Base-by-base conservation (phyloP, 2,329 filamentous ascomycete genomes). In the Stylonectria norvegica region DNA sequence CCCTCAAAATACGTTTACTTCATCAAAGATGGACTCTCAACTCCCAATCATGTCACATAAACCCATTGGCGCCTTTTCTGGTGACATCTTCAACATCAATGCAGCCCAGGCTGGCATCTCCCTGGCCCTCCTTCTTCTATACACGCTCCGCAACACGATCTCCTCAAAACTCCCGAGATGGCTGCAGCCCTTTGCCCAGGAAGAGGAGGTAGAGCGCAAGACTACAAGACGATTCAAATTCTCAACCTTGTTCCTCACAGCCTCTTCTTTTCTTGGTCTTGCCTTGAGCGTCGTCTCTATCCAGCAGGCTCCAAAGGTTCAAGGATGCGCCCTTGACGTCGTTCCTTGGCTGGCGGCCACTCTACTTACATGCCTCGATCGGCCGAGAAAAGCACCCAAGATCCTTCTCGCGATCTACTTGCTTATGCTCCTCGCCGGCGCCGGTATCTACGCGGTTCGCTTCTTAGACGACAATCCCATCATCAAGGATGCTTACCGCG, bases 111-210 rank as follows among this genome's bases (percentile, higher is more conserved):
- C n/a, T n/a, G n/a, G n/a, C n/a, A n/a, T 57, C 5, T 62, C 66
- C 5, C 32, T 66, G 8, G 49, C 59, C 6, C 50, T 57, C 5
- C 35, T 59, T 16, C 41, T 63, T 14, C 36, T 67, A 12, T 60
- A 65, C 37, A 19, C 64, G 17, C 40, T 35, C 41, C 56, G 47
- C 6, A 38, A 48, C 4, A 53, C 48, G 3, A 40, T 67, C 5
- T 44, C 53, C 2, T 56, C 57, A 4, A 44, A 47, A 3, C 55
- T 65, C 2, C 70, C 71, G 0, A 57, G 53, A 30, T 74, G 70
- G 68, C 53, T 64, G 11, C 61, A 58, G 8, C 64, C 66, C 2
- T 75, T 75, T 43, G 71, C 71, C 3, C 55, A 60, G 7, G 71
- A 75, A 48, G 45, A 63, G 15, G 49, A 33, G 0, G 50, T 53